These are phyloP conservation scores for Exobasidium rhododendri DNA, from an alignment of 1,284 basidiomycete genomes.

Conservation along the genomic window DNA sequence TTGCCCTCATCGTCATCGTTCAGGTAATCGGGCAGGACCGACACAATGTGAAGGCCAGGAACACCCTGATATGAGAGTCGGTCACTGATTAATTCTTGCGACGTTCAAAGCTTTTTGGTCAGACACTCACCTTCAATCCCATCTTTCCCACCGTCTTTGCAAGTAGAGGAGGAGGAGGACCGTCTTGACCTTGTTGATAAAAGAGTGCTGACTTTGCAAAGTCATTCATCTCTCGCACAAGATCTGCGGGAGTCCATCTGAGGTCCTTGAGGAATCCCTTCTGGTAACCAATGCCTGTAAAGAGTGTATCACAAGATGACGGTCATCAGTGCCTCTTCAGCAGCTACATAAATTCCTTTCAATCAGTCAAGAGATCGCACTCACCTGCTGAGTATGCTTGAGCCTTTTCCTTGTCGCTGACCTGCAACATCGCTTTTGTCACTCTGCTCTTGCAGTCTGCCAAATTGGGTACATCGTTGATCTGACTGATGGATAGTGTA, in stretches of 20 bases:
- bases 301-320: conserved; percentile 8
- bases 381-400: conserved; percentile 60
- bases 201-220: conserved; percentile 59
- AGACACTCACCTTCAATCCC: conserved; percentile 59
- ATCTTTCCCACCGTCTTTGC: conserved; percentile 65
- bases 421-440: conserved; percentile 8
- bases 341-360: no score
- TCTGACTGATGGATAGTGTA: not conserved
- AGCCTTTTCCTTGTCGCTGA: conserved; percentile 57
- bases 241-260: conserved; percentile 57
- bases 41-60: conserved; percentile 57
- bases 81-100: no score
- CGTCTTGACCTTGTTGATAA: conserved; percentile 55
- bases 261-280: conserved; percentile 58
- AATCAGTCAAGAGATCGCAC: no score
- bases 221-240: conserved; percentile 59
- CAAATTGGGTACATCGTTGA: not conserved
- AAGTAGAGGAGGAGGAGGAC: conserved; percentile 58
- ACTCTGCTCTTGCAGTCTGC: not conserved
- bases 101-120: no score
- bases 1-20: not conserved
- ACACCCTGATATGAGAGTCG: no score
- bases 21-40: conserved; percentile 19
- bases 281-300: conserved; percentile 65
- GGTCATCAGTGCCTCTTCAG: no score